These are phyloP conservation scores for Caulochytrium protostelioides DNA, from an alignment of 371 early-diverging fungal genomes.

Conservation along the genomic window DNA sequence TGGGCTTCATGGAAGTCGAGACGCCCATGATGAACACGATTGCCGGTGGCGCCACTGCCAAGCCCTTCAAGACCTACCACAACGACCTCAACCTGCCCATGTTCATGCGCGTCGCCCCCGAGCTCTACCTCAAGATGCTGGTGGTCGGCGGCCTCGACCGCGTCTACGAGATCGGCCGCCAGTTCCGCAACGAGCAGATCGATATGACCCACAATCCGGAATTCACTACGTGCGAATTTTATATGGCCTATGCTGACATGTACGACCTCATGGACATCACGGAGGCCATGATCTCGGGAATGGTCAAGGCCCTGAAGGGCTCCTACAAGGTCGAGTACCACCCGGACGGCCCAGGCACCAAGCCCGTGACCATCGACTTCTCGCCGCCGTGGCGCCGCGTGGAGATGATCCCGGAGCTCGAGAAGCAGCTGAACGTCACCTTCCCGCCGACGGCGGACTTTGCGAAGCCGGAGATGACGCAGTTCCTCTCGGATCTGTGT, in stretches of 20 bases:
- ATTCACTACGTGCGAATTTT: slow-evolving; percentile 98
- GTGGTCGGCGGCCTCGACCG: slow-evolving; percentile 88
- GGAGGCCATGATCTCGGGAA: slow-evolving; percentile 71
- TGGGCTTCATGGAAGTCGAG: slow-evolving; percentile 97
- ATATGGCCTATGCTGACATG: slow-evolving; percentile 99
- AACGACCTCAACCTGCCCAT: slow-evolving; percentile 97
- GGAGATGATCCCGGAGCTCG: slow-evolving; percentile 83
- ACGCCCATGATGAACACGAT: slow-evolving; percentile 99
- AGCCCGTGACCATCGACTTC: slow-evolving; percentile 68
- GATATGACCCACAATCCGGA: slow-evolving; percentile 99
- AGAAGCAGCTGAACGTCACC: slow-evolving; percentile 64
- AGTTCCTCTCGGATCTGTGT: slow-evolving; percentile 78
- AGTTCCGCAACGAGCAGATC: slow-evolving; percentile 99
- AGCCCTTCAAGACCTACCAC: slow-evolving; percentile 98
- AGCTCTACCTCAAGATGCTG: slow-evolving; percentile 91
- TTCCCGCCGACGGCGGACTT: slow-evolving; percentile 77
- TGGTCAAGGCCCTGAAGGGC: slow-evolving; percentile 81
- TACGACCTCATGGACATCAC: slow-evolving; percentile 90
- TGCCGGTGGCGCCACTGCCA: slow-evolving; percentile 98
- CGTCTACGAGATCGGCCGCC: slow-evolving; percentile 98
- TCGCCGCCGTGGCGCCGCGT: slow-evolving; percentile 91
- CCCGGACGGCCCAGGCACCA: slow-evolving; percentile 69
- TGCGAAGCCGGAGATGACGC: slow-evolving; percentile 53
- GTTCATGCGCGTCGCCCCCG: slow-evolving; percentile 98
- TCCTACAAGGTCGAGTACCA: slow-evolving; percentile 75